phyloP scores from a whole-genome alignment of 129 eudicot genomes.

The Flaveria ramosissima region DNA sequence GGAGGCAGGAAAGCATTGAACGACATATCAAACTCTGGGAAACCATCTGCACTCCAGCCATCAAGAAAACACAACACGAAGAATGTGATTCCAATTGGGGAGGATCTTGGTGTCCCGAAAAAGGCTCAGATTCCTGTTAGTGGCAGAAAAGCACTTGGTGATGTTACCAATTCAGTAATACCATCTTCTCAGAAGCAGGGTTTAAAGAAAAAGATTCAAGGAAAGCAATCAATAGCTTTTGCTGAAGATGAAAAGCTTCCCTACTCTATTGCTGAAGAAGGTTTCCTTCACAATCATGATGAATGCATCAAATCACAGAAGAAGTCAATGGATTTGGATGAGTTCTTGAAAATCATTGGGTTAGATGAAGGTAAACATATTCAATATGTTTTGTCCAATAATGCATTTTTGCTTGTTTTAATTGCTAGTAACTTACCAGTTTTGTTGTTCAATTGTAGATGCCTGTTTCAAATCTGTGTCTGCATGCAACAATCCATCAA shows the following conservation, averaged over 20 bases:
- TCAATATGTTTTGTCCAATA: neutral
- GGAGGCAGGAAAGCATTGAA: slow-evolving; percentile 73
- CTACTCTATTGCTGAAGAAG: slow-evolving; percentile 42
- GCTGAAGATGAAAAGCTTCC: slow-evolving; percentile 34
- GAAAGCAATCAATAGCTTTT: slow-evolving; percentile 39
- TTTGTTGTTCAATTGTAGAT: slow-evolving; percentile 30
- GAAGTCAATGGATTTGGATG: slow-evolving; percentile 34
- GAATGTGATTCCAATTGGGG: slow-evolving; percentile 51
- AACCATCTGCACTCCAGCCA: slow-evolving; percentile 51
- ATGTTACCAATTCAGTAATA: slow-evolving; percentile 69
- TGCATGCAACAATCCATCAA: neutral
- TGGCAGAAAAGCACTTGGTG: slow-evolving; percentile 75
- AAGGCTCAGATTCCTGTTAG: slow-evolving; percentile 29
- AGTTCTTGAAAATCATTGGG: slow-evolving; percentile 55
- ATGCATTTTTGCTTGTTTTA: neutral
- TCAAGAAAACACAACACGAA: slow-evolving; percentile 46
- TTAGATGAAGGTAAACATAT: slow-evolving; percentile 40
- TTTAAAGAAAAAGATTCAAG: slow-evolving; percentile 35
- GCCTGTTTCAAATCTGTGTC: slow-evolving; percentile 5
- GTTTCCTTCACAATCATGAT: slow-evolving; percentile 67
- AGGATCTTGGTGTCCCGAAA: slow-evolving; percentile 44
- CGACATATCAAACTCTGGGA: slow-evolving; percentile 71
- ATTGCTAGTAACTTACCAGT: neutral
- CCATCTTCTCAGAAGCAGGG: slow-evolving; percentile 43
- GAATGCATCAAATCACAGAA: slow-evolving; percentile 57